A percentile compares a stretch with the other conserved stretches of the same genome.
Conservation (phyloP, 2,329 filamentous ascomycete species). For the Ilyonectria mors-panacis region DNA sequence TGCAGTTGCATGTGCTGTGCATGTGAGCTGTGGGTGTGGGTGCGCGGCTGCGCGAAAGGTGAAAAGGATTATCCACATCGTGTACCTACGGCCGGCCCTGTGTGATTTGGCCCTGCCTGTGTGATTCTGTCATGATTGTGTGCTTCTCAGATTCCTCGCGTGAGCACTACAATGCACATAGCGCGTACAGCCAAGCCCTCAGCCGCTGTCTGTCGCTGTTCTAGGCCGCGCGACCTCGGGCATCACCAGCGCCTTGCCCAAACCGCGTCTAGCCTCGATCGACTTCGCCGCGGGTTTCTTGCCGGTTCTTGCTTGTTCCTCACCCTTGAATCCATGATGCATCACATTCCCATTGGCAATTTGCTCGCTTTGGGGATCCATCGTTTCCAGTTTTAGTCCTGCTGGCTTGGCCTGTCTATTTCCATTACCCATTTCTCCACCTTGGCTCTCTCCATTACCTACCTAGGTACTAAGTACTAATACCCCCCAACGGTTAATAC, state of each 20-base stretch:
- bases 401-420: slow-evolving; percentile 22
- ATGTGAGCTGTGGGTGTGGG: slow-evolving; percentile 26
- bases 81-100: slow-evolving; percentile 8
- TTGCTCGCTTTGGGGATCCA: slow-evolving; percentile 17
- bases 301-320: slow-evolving; percentile 28
- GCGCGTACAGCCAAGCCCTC: slow-evolving; percentile 11
- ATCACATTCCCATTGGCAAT: slow-evolving; percentile 24
- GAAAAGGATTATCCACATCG: slow-evolving; percentile 29
- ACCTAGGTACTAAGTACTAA: neutral
- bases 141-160: neutral
- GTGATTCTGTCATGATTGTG: neutral
- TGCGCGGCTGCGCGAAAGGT: slow-evolving; percentile 17
- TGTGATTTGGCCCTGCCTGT: slow-evolving; percentile 10
- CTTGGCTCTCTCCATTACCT: slow-evolving; percentile 2
- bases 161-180: slow-evolving; percentile 1
- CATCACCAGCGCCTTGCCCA: slow-evolving; percentile 20
- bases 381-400: slow-evolving; percentile 13
- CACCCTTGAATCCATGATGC: slow-evolving; percentile 9
- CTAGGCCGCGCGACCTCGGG: neutral
- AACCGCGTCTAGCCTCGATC: slow-evolving; percentile 17
- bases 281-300: slow-evolving; percentile 8
- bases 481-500: neutral
- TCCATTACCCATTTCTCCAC: slow-evolving; percentile 24
- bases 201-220: slow-evolving; percentile 10
- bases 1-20: slow-evolving; percentile 31